Percentiles rank a stretch among this genome's conserved stretches.
Conservation (phyloP, 345 rosid species). For the Citrus reticulata region DNA sequence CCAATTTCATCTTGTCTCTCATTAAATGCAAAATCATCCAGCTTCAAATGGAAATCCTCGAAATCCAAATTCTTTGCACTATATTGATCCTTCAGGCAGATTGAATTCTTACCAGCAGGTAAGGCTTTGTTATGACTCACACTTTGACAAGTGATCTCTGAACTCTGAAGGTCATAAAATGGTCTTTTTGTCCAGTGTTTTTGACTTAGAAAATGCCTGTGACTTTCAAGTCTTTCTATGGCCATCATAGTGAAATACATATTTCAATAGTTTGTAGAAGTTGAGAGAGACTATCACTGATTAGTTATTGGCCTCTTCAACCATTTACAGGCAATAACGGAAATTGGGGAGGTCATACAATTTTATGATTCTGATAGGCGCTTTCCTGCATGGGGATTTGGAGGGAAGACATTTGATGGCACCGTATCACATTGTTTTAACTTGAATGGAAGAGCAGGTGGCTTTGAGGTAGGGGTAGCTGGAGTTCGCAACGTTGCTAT, state of each 20-base stretch:
- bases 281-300: background rate
- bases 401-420: slow-evolving; percentile 60
- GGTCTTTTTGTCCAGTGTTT: background rate
- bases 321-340: slow-evolving; percentile 66
- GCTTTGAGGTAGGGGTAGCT: slow-evolving; percentile 48
- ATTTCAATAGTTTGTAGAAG: no score
- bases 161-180: background rate
- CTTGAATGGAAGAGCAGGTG: slow-evolving; percentile 57
- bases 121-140: no score
- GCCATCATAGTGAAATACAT: background rate
- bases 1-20: no score
- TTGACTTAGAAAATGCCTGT: background rate
- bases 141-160: no score
- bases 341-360: slow-evolving; percentile 82
- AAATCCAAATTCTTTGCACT: no score
- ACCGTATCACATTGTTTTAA: slow-evolving; percentile 75
- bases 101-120: no score
- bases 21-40: no score
- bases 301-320: no score
- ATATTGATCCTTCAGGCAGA: no score
- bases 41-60: no score
- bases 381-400: slow-evolving; percentile 91
- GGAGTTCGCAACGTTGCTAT: background rate
- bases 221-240: background rate
- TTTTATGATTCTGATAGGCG: slow-evolving; percentile 77